Conservation (phyloP, 2,329 filamentous ascomycete species). For the Sclerotinia glacialis region DNA sequence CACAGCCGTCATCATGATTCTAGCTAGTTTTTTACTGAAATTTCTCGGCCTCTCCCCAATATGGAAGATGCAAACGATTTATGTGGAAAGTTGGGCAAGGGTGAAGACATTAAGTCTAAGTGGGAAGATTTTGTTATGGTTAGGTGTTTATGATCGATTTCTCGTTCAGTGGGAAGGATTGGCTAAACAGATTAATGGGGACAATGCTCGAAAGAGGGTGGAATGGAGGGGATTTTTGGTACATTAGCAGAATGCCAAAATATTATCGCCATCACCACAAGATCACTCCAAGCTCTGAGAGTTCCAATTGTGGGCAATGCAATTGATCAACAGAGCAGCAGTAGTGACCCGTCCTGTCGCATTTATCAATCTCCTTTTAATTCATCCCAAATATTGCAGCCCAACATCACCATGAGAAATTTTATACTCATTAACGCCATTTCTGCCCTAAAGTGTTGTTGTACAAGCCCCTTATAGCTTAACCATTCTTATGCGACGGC, state of each 20-base stretch:
- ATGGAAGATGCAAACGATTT: conserved; percentile 70
- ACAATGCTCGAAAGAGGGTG: conserved; percentile 30
- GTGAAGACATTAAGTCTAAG: conserved; percentile 80
- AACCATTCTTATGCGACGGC: conserved; percentile 6
- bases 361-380: background rate
- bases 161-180: conserved; percentile 73
- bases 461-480: conserved; percentile 9
- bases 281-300: background rate
- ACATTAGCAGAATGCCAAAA: conserved; percentile 25
- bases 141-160: conserved; percentile 69
- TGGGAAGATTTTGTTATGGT: conserved; percentile 67
- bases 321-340: background rate
- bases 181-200: conserved; percentile 34
- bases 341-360: background rate
- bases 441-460: conserved; percentile 12
- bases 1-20: conserved; percentile 74
- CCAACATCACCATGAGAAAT: background rate
- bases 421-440: conserved; percentile 14
- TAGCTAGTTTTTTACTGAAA: conserved; percentile 53
- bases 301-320: background rate
- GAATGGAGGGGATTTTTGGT: conserved; percentile 40
- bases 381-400: background rate
- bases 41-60: conserved; percentile 50
- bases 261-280: background rate
- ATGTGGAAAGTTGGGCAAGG: conserved; percentile 90